phyloP scores from a whole-genome alignment of 2,329 filamentous ascomycete genomes.

The Monascus ruber region DNA sequence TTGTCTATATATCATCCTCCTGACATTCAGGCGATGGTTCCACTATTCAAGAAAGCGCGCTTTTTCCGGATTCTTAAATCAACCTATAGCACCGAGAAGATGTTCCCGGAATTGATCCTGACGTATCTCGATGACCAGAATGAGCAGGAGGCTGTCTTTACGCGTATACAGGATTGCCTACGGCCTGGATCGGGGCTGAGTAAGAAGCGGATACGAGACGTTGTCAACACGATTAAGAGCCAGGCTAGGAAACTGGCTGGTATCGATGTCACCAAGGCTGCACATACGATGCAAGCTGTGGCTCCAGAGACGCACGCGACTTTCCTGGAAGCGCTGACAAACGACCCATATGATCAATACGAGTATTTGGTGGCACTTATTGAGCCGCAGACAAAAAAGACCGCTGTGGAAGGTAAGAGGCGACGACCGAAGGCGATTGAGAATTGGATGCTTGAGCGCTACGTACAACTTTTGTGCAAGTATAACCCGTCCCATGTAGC shows the following conservation, averaged over 20 bases:
- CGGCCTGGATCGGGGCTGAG: conserved; percentile 51
- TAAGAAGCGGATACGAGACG: conserved; percentile 59
- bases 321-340: conserved; percentile 51
- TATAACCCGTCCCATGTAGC: conserved; percentile 75
- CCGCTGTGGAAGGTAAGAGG: conserved; percentile 13
- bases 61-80: conserved; percentile 91
- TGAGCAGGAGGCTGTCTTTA: conserved; percentile 64
- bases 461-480: conserved; percentile 82
- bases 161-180: conserved; percentile 65
- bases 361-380: conserved; percentile 66
- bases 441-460: conserved; percentile 62
- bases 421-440: conserved; percentile 26
- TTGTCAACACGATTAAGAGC: conserved; percentile 54
- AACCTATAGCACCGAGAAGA: conserved; percentile 66
- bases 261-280: conserved; percentile 55
- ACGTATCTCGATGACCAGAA: conserved; percentile 78
- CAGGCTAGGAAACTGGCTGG: conserved; percentile 56
- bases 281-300: conserved; percentile 51
- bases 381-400: conserved; percentile 44
- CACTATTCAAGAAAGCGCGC: conserved; percentile 63
- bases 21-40: conserved; percentile 63
- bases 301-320: conserved; percentile 55
- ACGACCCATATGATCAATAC: conserved; percentile 56
- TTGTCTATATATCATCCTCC: conserved; percentile 87
- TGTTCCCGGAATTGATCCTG: conserved; percentile 66